These are phyloP conservation scores for Hypoxylon crocopeplum DNA, from an alignment of 495 filamentous ascomycete genomes.

Conservation along the genomic window DNA sequence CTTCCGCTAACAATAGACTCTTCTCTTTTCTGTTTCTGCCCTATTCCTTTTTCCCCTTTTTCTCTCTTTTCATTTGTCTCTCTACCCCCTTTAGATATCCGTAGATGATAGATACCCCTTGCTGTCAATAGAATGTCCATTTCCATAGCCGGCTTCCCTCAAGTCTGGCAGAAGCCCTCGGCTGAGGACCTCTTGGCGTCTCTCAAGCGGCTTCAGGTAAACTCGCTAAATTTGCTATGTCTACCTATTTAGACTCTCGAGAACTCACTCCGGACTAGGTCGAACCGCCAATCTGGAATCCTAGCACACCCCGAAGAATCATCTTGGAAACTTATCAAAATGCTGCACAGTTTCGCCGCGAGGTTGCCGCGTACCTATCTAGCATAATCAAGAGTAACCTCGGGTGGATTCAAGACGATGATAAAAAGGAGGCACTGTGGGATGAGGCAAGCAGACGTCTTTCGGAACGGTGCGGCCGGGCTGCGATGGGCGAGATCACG, in stretches of 20 bases:
- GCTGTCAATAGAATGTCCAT: conserved; percentile 23
- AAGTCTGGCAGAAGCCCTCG: conserved; percentile 55
- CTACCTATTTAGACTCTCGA: neutral
- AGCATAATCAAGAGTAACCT: conserved; percentile 76
- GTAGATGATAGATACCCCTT: conserved; percentile 9
- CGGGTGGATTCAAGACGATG: conserved; percentile 76
- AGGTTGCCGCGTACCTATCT: conserved; percentile 70
- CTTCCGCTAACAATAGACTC: conserved; percentile 21
- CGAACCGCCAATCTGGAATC: conserved; percentile 51
- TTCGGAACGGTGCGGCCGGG: conserved; percentile 82
- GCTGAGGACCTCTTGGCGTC: conserved; percentile 44
- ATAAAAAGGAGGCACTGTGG: conserved; percentile 76
- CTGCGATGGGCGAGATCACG: conserved; percentile 74
- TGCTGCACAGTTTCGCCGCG: conserved; percentile 40
- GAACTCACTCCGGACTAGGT: conserved; percentile 24
- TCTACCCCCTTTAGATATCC: neutral
- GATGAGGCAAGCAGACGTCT: conserved; percentile 77
- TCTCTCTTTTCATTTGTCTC: neutral
- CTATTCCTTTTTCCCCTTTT: conserved; percentile 3
- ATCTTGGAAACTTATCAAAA: conserved; percentile 44
- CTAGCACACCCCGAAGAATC: conserved; percentile 33
- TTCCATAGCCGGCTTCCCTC: conserved; percentile 45
- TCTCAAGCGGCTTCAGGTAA: conserved; percentile 47
- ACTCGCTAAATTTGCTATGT: neutral
- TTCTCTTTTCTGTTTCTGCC: conserved; percentile 1